Evolutionary conservation across 2,329 filamentous ascomycete genomes (phyloP).

Genomic region (Tolypocladium ovalisporum): DNA sequence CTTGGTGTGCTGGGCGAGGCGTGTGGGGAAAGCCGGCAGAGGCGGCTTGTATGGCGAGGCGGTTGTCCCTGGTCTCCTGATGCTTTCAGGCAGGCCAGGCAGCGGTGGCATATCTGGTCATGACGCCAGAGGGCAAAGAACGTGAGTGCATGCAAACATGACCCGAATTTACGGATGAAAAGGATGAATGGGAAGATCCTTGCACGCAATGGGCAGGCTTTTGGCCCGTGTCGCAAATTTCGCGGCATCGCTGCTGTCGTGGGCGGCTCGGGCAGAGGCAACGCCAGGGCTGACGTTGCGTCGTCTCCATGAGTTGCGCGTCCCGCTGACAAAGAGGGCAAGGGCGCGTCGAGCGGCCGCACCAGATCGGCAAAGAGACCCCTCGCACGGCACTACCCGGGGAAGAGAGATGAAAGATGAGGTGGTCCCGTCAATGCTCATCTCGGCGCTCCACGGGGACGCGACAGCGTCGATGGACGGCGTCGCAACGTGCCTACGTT

Average conservation of each 20-base stretch:
- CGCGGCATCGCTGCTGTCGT: neutral
- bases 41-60: slow-evolving; percentile 18
- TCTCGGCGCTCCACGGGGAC: neutral
- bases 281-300: slow-evolving; percentile 17
- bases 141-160: neutral
- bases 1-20: slow-evolving; percentile 15
- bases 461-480: neutral
- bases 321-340: slow-evolving; percentile 15
- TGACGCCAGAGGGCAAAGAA: slow-evolving; percentile 4
- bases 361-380: neutral
- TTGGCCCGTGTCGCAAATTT: neutral
- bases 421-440: neutral
- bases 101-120: slow-evolving; percentile 19
- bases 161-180: no score
- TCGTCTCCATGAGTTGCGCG: slow-evolving; percentile 19
- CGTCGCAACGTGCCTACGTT: neutral
- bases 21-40: slow-evolving; percentile 18
- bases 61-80: slow-evolving; percentile 11
- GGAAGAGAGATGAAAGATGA: neutral
- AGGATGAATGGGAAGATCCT: neutral
- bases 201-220: neutral
- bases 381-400: neutral
- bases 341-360: neutral
- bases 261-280: neutral
- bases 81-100: slow-evolving; percentile 13